Conservation (phyloP, 148 eudicot species). For the Rhododendron griersonianum region DNA sequence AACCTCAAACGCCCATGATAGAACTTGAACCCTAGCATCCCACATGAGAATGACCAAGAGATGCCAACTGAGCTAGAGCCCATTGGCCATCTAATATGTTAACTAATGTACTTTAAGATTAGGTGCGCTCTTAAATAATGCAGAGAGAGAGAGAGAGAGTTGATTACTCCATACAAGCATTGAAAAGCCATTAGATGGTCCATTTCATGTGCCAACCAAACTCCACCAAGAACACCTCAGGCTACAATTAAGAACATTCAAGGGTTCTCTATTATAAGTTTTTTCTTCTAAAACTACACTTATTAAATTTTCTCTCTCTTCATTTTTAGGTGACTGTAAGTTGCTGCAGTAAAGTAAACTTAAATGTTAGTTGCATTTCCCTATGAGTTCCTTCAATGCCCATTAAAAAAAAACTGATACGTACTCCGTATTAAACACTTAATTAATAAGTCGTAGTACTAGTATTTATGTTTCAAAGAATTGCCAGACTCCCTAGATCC, state of each 20-base stretch:
- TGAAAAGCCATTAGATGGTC: slow-evolving; percentile 1
- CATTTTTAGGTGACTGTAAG: background rate
- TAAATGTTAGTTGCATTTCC: slow-evolving; percentile 17
- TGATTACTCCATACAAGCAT: background rate
- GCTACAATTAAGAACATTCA: slow-evolving; percentile 17
- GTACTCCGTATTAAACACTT: background rate
- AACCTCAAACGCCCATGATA: too few relatives aligned
- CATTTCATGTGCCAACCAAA: slow-evolving; percentile 11
- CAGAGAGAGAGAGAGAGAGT: background rate
- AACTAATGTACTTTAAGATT: background rate
- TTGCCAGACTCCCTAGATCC: slow-evolving; percentile 6
- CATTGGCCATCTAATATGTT: background rate
- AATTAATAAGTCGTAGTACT: background rate
- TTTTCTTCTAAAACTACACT: background rate
- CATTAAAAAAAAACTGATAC: slow-evolving; percentile 8
- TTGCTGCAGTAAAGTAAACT: background rate
- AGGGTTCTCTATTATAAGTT: background rate
- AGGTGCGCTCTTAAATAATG: too few relatives aligned
- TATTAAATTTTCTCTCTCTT: background rate
- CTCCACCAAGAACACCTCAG: slow-evolving; percentile 9
- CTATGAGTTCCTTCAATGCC: slow-evolving; percentile 25
- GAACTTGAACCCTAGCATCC: too few relatives aligned
- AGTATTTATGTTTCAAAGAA: slow-evolving; percentile 13
- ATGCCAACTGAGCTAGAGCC: too few relatives aligned
- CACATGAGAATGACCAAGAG: too few relatives aligned